Conservation (phyloP, 164 flowering plant genomes). For the Piper betle region DNA sequence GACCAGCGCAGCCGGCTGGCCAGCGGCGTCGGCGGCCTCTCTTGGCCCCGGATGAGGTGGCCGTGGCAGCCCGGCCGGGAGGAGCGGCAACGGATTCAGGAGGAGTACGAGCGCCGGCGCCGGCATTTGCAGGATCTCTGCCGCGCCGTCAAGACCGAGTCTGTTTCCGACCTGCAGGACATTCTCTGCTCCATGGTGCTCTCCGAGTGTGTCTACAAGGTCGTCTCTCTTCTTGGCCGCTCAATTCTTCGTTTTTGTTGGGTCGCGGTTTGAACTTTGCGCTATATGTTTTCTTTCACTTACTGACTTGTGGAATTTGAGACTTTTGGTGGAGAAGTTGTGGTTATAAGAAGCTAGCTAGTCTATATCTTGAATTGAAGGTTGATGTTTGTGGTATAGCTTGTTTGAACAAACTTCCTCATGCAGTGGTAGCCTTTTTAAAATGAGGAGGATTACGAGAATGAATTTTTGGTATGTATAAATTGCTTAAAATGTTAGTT, state of each 20-base stretch:
- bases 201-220: slow-evolving; percentile 97
- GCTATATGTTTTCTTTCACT: too few relatives aligned
- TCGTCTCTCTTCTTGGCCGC: neutral
- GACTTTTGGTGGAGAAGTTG: too few relatives aligned
- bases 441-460: too few relatives aligned
- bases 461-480: too few relatives aligned
- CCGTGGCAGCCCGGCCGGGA: slow-evolving; percentile 53
- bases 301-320: too few relatives aligned
- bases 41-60: slow-evolving; percentile 69
- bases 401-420: neutral
- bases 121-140: slow-evolving; percentile 64
- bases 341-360: neutral
- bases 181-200: slow-evolving; percentile 90
- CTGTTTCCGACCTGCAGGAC: slow-evolving; percentile 78
- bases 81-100: slow-evolving; percentile 49
- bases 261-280: neutral
- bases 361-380: neutral
- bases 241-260: neutral
- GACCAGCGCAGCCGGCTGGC: slow-evolving; percentile 47
- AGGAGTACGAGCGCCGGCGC: slow-evolving; percentile 51
- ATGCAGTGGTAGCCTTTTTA: too few relatives aligned
- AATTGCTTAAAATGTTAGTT: too few relatives aligned
- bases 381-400: neutral
- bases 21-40: slow-evolving; percentile 10
- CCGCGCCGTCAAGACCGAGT: slow-evolving; percentile 65